phyloP scores from a whole-genome alignment of 768 basidiomycete species.

The Psilocybe cubensis region DNA sequence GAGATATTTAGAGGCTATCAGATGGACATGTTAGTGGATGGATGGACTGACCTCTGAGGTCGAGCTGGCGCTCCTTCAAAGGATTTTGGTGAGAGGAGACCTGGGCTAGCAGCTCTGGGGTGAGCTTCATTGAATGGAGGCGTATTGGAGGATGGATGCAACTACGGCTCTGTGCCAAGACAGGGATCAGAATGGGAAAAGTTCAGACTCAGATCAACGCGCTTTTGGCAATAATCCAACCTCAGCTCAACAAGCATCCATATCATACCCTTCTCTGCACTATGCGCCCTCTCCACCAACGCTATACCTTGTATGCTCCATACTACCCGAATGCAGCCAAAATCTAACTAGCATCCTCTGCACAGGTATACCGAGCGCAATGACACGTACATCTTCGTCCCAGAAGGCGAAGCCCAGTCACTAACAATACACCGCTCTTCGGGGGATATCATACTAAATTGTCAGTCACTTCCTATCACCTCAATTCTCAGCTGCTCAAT shows the following conservation, averaged over 20 bases:
- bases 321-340: background rate
- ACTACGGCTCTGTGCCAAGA: slow-evolving; percentile 21
- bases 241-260: slow-evolving; percentile 12
- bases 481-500: slow-evolving; percentile 6
- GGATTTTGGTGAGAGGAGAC: slow-evolving; percentile 80
- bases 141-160: slow-evolving; percentile 21
- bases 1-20: slow-evolving; percentile 19
- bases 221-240: slow-evolving; percentile 18
- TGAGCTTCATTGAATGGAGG: slow-evolving; percentile 78
- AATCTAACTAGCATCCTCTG: slow-evolving; percentile 17
- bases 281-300: slow-evolving; percentile 76
- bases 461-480: slow-evolving; percentile 39
- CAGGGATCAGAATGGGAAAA: slow-evolving; percentile 23
- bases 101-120: slow-evolving; percentile 89
- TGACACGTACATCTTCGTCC: slow-evolving; percentile 81
- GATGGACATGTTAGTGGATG: slow-evolving; percentile 9
- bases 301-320: slow-evolving; percentile 65
- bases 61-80: slow-evolving; percentile 87
- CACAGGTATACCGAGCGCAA: slow-evolving; percentile 68
- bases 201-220: slow-evolving; percentile 48
- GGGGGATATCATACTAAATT: slow-evolving; percentile 75
- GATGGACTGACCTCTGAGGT: slow-evolving; percentile 73
- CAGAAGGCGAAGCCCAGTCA: slow-evolving; percentile 66
- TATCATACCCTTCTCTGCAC: slow-evolving; percentile 22
- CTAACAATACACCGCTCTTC: slow-evolving; percentile 74